Evolutionary conservation across 2,329 filamentous ascomycete species (phyloP), one percentile per base, ranked within the genome.

Genomic region (Epichloe coenophiala): DNA sequence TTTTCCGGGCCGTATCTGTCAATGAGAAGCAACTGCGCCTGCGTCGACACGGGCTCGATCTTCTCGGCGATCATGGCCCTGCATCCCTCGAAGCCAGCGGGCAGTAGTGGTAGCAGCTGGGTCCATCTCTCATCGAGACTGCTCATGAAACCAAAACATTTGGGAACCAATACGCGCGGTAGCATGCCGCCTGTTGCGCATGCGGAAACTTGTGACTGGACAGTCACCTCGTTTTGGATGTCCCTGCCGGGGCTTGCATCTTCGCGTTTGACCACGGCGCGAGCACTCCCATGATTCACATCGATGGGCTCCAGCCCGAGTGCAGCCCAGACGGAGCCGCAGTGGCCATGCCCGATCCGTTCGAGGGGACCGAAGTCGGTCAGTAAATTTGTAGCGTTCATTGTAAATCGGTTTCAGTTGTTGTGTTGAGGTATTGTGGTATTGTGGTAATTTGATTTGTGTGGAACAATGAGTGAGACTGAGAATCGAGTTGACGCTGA

Each of bases 21-120:
- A 13, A 58, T 49, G 11, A 66, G 47, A 1, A 57, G 27, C 15
- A 53, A 46, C 1, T 60, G 57, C 2, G 53, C 53, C 0, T 35
- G 6, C 2, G 48, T 45, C 0, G 53, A 46, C 8, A 63, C 36
- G 1, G 62, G 55, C 2, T 54, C 53, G n/a, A 63, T 63, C 7
- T 61, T 59, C 42, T 65, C 60, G 13, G 56, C 60, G n/a, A 65
- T 41, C 7, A 65, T 50, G 6, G 59, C 59, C n/a, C 63, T 60
- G 47, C 60, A 62, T 1, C 56, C 8, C 1, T 49, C 54, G 23
- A 56, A 62, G 0, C 47, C 51, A 0, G 45, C 15, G 1, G 60
- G 58, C 2, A 64, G 51, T 1, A 52, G 53, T 7, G 53, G 45
- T 4, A 63, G 47, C 11, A 61, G 54, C 7, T 15, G 8, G 4